These are phyloP conservation scores for Alternaria brassicae DNA, from an alignment of 2,329 filamentous ascomycete genomes.

Conservation along the genomic window DNA sequence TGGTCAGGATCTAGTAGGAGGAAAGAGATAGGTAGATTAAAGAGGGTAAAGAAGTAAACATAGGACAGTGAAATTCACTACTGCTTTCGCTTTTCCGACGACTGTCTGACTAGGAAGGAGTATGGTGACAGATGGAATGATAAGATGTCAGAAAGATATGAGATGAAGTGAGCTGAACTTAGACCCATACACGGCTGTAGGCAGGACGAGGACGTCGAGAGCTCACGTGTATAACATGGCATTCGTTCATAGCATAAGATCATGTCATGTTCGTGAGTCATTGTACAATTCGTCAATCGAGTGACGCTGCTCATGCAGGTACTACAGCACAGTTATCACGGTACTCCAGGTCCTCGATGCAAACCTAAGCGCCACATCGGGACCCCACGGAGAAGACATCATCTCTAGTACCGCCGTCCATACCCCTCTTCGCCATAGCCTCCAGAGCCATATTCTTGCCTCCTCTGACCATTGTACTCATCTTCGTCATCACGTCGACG, in stretches of 20 bases:
- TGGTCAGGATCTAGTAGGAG: too few relatives aligned
- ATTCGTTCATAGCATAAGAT: not conserved
- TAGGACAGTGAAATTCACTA: too few relatives aligned
- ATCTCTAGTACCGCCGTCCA: constrained; percentile 26
- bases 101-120: not conserved
- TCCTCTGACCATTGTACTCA: constrained; percentile 24
- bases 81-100: too few relatives aligned
- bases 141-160: not conserved
- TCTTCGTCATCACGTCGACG: constrained; percentile 21
- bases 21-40: too few relatives aligned
- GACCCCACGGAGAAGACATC: not conserved
- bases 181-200: not conserved
- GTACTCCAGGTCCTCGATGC: constrained; percentile 2
- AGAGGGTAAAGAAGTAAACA: too few relatives aligned
- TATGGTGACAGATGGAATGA: not conserved
- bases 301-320: not conserved
- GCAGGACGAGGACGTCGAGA: not conserved
- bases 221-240: not conserved
- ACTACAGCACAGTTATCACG: constrained; percentile 2
- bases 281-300: not conserved
- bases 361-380: not conserved
- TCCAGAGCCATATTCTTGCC: constrained; percentile 28
- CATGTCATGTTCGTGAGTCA: not conserved
- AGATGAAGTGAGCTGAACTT: not conserved
- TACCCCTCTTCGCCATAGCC: constrained; percentile 28